Conservation (phyloP, 106 monocot species). For the Posidonia australis region DNA sequence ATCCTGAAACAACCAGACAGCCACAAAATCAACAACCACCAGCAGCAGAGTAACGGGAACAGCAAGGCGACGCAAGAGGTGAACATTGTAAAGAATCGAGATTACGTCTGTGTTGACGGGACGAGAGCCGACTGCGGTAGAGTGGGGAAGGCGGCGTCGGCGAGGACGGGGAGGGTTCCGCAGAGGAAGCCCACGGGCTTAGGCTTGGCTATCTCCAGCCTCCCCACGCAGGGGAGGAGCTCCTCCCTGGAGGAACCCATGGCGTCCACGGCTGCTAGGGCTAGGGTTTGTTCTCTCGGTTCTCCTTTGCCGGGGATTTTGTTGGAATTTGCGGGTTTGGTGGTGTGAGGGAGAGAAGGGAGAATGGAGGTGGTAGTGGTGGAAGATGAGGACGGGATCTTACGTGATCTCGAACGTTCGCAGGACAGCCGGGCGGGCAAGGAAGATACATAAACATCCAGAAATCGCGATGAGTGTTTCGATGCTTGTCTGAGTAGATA, state of each 20-base stretch:
- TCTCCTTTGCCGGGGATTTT: too few species aligned
- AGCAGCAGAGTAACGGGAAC: not conserved
- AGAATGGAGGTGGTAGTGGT: too few species aligned
- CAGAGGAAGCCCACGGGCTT: slow-evolving; percentile 64
- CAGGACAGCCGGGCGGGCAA: too few species aligned
- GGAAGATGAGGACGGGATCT: too few species aligned
- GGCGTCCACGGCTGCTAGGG: not conserved
- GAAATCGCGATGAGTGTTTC: slow-evolving; percentile 94
- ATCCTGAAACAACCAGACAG: slow-evolving; percentile 25
- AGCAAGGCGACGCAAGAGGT: not conserved
- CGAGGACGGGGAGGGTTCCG: slow-evolving; percentile 86
- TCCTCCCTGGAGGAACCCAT: slow-evolving; percentile 65
- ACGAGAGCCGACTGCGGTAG: slow-evolving; percentile 45
- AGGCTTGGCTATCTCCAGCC: slow-evolving; percentile 66
- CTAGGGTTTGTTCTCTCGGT: not conserved
- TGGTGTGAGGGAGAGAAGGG: too few species aligned
- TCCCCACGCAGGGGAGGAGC: slow-evolving; percentile 83
- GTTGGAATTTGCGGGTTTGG: too few species aligned
- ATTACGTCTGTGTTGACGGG: slow-evolving; percentile 45
- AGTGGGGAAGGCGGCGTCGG: slow-evolving; percentile 24
- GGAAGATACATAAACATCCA: too few species aligned
- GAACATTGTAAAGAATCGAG: not conserved
- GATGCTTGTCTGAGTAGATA: slow-evolving; percentile 87
- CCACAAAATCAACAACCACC: not conserved
- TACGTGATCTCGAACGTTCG: too few species aligned